Conservation (phyloP, 202 grass and related monocot genomes). For the Elaeis oleifera region DNA sequence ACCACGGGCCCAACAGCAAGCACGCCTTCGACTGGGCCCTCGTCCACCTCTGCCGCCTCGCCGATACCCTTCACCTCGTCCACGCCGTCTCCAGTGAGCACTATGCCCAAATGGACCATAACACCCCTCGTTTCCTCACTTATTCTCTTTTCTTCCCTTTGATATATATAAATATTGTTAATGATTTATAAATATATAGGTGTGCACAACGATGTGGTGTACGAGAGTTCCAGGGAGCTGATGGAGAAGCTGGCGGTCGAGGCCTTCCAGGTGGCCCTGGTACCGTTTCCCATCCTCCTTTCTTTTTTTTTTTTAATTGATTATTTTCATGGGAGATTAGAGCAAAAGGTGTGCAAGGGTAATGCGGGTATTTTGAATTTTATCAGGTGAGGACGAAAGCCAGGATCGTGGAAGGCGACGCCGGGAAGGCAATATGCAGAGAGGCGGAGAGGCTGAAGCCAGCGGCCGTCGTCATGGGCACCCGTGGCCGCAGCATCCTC, state of each 20-base stretch:
- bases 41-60: slow-evolving; percentile 66
- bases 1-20: slow-evolving; percentile 80
- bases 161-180: background rate
- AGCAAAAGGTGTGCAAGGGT: background rate
- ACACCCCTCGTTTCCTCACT: background rate
- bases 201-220: slow-evolving; percentile 76
- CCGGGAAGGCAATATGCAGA: slow-evolving; percentile 68
- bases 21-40: slow-evolving; percentile 88
- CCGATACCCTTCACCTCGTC: slow-evolving; percentile 79
- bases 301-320: background rate
- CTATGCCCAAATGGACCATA: too few relatives aligned
- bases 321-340: background rate
- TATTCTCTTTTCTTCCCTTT: background rate
- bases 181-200: slow-evolving; percentile 23
- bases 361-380: slow-evolving; percentile 5
- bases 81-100: slow-evolving; percentile 69
- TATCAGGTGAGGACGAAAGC: slow-evolving; percentile 56
- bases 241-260: slow-evolving; percentile 67
- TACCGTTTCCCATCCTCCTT: slow-evolving; percentile 4
- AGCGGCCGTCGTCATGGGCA: slow-evolving; percentile 77
- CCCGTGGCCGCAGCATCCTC: slow-evolving; percentile 59
- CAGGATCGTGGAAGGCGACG: slow-evolving; percentile 61
- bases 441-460: slow-evolving; percentile 77
- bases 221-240: slow-evolving; percentile 45
- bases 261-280: slow-evolving; percentile 59